phyloP scores from a whole-genome alignment of 805 yeast species.

The Yamadazyma tumulicola region DNA sequence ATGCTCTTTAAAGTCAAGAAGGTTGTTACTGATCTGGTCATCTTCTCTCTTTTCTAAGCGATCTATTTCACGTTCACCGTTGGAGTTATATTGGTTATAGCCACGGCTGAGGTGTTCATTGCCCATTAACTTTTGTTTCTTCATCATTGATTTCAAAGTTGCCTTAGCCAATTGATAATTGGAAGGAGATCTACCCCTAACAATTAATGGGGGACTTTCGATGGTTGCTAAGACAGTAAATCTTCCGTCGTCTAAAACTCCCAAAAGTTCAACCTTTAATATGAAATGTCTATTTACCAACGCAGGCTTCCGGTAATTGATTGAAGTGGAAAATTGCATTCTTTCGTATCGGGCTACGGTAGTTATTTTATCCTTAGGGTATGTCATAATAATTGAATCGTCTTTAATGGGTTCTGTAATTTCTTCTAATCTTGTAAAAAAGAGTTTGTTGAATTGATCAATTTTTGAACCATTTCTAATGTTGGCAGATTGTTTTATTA shows the following conservation, averaged over 20 bases:
- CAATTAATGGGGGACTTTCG: conserved; percentile 56
- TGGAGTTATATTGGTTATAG: too few species aligned
- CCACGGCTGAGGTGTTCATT: background rate
- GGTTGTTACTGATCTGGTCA: background rate
- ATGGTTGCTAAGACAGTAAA: conserved; percentile 40
- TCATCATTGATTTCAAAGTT: background rate
- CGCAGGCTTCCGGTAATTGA: conserved; percentile 41
- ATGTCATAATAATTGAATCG: conserved; percentile 31
- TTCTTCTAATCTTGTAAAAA: conserved; percentile 33
- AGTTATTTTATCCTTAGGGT: conserved; percentile 48
- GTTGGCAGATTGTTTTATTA: conserved; percentile 58
- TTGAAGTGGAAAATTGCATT: conserved; percentile 61
- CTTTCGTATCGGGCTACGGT: conserved; percentile 67
- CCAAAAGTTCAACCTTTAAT: conserved; percentile 51
- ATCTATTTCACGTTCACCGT: too few species aligned
- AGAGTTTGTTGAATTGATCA: conserved; percentile 48
- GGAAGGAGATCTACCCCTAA: conserved; percentile 68
- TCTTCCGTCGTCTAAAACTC: conserved; percentile 31
- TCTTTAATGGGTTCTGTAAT: background rate
- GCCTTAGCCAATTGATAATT: conserved; percentile 33
- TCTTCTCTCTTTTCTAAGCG: background rate
- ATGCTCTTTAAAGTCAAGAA: too few species aligned
- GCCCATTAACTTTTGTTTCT: too few species aligned
- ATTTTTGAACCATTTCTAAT: conserved; percentile 54
- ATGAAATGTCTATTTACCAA: conserved; percentile 47